Conservation (phyloP, 495 filamentous ascomycete species). For the Baudoinia panamericana region DNA sequence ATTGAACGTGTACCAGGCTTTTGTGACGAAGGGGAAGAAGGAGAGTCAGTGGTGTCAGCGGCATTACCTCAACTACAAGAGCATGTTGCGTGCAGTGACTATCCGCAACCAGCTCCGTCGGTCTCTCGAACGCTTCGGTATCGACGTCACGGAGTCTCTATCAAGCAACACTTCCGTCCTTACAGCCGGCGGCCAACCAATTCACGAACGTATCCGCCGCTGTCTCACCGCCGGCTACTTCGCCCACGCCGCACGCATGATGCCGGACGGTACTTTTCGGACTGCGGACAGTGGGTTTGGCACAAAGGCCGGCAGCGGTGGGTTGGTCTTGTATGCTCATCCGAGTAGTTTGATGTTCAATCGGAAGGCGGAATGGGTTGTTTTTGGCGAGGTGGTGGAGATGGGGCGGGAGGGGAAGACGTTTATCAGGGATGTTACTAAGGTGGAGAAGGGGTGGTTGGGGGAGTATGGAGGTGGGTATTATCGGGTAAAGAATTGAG, state of each 20-base stretch:
- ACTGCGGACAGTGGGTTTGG: conserved; percentile 62
- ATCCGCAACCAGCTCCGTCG: conserved; percentile 76
- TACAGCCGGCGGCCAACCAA: conserved; percentile 30
- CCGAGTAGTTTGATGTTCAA: conserved; percentile 95
- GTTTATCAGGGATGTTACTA: conserved; percentile 82
- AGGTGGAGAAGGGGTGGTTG: conserved; percentile 83
- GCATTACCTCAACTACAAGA: conserved; percentile 74
- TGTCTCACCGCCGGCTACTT: conserved; percentile 91
- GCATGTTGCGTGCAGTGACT: conserved; percentile 69
- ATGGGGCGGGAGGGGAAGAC: conserved; percentile 80
- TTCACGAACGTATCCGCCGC: conserved; percentile 60
- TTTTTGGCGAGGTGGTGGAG: conserved; percentile 92
- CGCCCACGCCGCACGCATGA: conserved; percentile 90
- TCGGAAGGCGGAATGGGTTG: conserved; percentile 92
- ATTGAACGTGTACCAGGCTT: conserved; percentile 85
- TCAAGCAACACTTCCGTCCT: conserved; percentile 18
- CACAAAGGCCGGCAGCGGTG: conserved; percentile 35
- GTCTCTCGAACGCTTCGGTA: conserved; percentile 75
- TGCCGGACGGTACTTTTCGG: conserved; percentile 80
- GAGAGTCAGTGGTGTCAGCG: conserved; percentile 78
- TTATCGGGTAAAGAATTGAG: conserved; percentile 44
- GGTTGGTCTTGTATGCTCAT: conserved; percentile 66
- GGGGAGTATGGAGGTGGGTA: conserved; percentile 78
- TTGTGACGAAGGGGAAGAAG: conserved; percentile 73
- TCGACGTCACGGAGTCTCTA: conserved; percentile 51